Base-by-base conservation (phyloP, 768 basidiomycete genomes). In the Brasilioporus rufonigricans region DNA sequence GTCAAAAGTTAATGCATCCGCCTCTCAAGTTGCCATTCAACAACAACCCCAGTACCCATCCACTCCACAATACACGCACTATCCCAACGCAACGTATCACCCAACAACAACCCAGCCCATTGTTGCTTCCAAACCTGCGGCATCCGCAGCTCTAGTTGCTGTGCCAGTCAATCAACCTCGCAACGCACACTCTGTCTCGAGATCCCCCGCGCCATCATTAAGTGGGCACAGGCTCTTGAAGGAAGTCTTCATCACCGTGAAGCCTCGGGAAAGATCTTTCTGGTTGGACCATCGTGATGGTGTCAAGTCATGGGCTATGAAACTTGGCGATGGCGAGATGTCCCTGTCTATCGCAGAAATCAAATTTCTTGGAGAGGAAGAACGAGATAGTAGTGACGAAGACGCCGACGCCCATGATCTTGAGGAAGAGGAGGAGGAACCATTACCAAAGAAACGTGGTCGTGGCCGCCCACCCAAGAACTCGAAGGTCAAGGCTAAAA, bases 261-360 rank as follows among this genome's bases (percentile, higher is more conserved):
- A 83, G 45, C 89, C 89, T 12, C 72, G 70, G 11, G 84, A 80
- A 29, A 76, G 91, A 38, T 73, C 73, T 19, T 69, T 92, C 36
- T 73, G 72, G 29, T 73, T 93, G 29, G 84, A 89, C 61, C 72
- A 83, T 52, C 76, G 76, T 40, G 87, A 90, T 49, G 87, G 89
- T 5, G 91, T 92, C 45, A 82, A 79, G 64, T 81, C 72, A 33
- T 92, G 91, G 91, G 81, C 82, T 5, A 73, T 90, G 67, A 77
- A 84, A 44, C 75, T 91, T 32, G 74, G 75, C 11, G 73, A 74
- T 1, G 78, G 76, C 10, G 91, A 92, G 64, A 77, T 77, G 4
- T 77, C 75, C 3, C 49, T 92, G 18, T 68, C 77, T 53, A 65
- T 92, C 35, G 73, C 73, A 41, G 77, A 82, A 51, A 72, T 89